Conservation (phyloP, 306 rosid genomes). For the Pyrus communis region DNA sequence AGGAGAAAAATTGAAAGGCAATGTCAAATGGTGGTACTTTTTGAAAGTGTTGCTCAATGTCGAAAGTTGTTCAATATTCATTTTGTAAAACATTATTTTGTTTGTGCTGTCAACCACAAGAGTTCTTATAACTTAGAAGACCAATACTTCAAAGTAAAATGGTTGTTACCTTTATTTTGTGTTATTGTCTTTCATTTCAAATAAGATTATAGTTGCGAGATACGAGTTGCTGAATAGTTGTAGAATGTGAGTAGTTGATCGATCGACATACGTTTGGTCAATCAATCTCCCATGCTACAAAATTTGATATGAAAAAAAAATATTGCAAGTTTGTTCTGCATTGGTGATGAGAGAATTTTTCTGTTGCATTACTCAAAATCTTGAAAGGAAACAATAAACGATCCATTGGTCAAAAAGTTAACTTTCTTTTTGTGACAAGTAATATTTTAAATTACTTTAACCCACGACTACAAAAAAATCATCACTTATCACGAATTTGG, state of each 20-base stretch:
- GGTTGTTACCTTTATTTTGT: too few species aligned
- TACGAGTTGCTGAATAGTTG: not conserved
- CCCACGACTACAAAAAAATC: too few species aligned
- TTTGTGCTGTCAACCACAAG: not conserved
- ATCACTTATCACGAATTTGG: too few species aligned
- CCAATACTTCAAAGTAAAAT: too few species aligned
- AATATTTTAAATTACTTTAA: too few species aligned
- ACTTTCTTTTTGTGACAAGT: too few species aligned
- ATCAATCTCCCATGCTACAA: too few species aligned
- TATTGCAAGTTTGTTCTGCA: not conserved
- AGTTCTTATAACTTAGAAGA: not conserved
- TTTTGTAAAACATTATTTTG: not conserved
- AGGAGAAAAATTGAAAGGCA: not conserved
- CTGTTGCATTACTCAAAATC: too few species aligned
- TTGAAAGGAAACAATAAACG: too few species aligned
- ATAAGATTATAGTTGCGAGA: not conserved
- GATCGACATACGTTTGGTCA: not conserved
- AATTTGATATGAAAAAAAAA: too few species aligned
- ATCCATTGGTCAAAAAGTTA: too few species aligned
- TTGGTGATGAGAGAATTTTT: not conserved
- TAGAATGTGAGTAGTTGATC: not conserved
- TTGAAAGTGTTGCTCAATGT: not conserved
- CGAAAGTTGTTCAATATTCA: not conserved
- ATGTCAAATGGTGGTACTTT: not conserved
- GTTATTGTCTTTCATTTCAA: too few species aligned